Percentiles rank a stretch among this genome's conserved stretches.
Conservation (phyloP, 2,329 filamentous ascomycete species). For the Ascocoryne sarcoides region DNA sequence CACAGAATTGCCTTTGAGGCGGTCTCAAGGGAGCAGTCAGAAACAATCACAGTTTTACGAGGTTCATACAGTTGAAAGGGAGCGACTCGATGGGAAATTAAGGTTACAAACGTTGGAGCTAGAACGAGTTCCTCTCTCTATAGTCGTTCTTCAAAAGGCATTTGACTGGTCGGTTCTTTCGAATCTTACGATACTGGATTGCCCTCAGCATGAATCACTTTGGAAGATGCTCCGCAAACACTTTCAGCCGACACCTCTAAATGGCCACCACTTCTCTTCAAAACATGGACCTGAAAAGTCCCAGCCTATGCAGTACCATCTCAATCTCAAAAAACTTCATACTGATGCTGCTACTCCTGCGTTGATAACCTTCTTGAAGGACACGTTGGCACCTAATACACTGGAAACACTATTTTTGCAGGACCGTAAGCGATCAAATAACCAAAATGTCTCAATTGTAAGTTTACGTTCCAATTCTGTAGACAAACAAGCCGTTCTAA, state of each 20-base stretch:
- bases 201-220: slow-evolving; percentile 61
- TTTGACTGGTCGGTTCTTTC: slow-evolving; percentile 69
- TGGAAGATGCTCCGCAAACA: slow-evolving; percentile 64
- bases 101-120: slow-evolving; percentile 65
- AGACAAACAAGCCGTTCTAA: neutral
- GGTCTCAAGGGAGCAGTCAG: slow-evolving; percentile 18
- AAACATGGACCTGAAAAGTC: slow-evolving; percentile 25
- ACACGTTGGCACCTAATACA: slow-evolving; percentile 68
- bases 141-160: slow-evolving; percentile 58
- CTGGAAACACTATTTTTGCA: slow-evolving; percentile 74
- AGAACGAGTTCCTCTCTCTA: slow-evolving; percentile 65
- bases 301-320: slow-evolving; percentile 41
- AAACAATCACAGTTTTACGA: slow-evolving; percentile 21
- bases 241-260: slow-evolving; percentile 38
- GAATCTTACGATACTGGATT: slow-evolving; percentile 65
- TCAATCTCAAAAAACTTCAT: slow-evolving; percentile 66
- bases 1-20: slow-evolving; percentile 17
- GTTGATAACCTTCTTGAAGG: slow-evolving; percentile 66
- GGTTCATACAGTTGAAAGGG: slow-evolving; percentile 24
- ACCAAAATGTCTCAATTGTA: slow-evolving; percentile 49
- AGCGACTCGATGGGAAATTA: slow-evolving; percentile 47
- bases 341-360: slow-evolving; percentile 63
- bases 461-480: slow-evolving; percentile 4
- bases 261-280: slow-evolving; percentile 16
- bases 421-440: slow-evolving; percentile 44